phyloP scores from a whole-genome alignment of 2,329 filamentous ascomycete species.

The Paecilomyces sp. region DNA sequence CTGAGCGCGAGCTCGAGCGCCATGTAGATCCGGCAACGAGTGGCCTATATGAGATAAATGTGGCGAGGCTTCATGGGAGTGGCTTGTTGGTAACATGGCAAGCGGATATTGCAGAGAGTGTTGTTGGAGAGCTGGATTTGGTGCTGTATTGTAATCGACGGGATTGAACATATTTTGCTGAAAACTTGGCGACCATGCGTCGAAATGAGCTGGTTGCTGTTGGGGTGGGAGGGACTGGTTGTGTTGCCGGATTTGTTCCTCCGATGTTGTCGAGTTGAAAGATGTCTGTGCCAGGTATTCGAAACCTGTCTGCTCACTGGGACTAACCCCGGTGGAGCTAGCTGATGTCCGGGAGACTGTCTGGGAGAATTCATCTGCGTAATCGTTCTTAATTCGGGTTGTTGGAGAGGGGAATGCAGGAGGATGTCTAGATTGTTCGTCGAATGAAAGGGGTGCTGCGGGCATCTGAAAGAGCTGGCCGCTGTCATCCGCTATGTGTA shows the following conservation, averaged over 20 bases:
- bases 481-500: slow-evolving; percentile 12
- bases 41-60: slow-evolving; percentile 1
- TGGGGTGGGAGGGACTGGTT: slow-evolving; percentile 13
- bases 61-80: slow-evolving; percentile 18
- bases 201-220: slow-evolving; percentile 15
- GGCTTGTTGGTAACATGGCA: slow-evolving; percentile 15
- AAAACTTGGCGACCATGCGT: slow-evolving; percentile 25
- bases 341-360: slow-evolving; percentile 20
- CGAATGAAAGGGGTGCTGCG: slow-evolving; percentile 19
- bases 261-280: slow-evolving; percentile 15
- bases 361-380: slow-evolving; percentile 20
- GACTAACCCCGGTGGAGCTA: slow-evolving; percentile 19
- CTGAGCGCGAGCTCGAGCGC: slow-evolving; percentile 9
- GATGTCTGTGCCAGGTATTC: slow-evolving; percentile 21
- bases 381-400: slow-evolving; percentile 13
- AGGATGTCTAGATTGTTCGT: slow-evolving; percentile 15
- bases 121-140: slow-evolving; percentile 17
- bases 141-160: slow-evolving; percentile 19
- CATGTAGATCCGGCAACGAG: slow-evolving; percentile 6
- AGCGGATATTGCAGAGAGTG: slow-evolving; percentile 21
- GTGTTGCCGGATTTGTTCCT: slow-evolving; percentile 13
- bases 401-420: slow-evolving; percentile 9
- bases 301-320: slow-evolving; percentile 20
- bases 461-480: slow-evolving; percentile 20
- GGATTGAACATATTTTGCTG: slow-evolving; percentile 26